Conservation (phyloP, 192 early-diverging fungal species). For the Backusella liffmaniae region DNA sequence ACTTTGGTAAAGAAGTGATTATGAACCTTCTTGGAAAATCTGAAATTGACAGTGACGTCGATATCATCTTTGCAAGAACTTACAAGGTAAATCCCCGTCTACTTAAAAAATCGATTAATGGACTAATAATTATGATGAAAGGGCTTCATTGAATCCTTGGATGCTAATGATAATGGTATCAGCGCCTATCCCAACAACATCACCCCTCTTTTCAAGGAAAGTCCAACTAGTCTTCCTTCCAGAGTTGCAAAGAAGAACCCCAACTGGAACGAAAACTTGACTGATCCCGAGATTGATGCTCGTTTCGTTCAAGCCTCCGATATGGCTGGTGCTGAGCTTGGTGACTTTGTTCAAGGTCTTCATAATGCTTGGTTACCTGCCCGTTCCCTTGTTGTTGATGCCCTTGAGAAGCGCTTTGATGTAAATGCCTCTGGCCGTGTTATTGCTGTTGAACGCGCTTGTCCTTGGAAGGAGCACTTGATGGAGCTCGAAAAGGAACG, state of each 20-base stretch:
- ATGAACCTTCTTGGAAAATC: slow-evolving; percentile 50
- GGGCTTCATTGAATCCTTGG: slow-evolving; percentile 76
- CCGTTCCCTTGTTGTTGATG: slow-evolving; percentile 77
- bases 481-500: slow-evolving; percentile 63
- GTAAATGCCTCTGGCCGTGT: slow-evolving; percentile 77
- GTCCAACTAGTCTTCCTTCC: slow-evolving; percentile 70
- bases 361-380: slow-evolving; percentile 87
- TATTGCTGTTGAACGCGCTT: slow-evolving; percentile 77
- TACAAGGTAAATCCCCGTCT: slow-evolving; percentile 58
- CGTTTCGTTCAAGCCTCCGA: slow-evolving; percentile 66
- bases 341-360: slow-evolving; percentile 64
- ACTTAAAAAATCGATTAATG: background rate
- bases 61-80: slow-evolving; percentile 75
- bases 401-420: slow-evolving; percentile 52
- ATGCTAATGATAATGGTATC: slow-evolving; percentile 94
- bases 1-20: slow-evolving; percentile 88
- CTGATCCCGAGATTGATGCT: slow-evolving; percentile 66
- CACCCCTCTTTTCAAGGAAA: slow-evolving; percentile 79
- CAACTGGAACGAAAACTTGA: slow-evolving; percentile 82
- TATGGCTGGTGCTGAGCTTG: slow-evolving; percentile 79
- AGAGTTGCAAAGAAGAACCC: slow-evolving; percentile 89
- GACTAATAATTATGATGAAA: background rate
- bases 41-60: slow-evolving; percentile 53
- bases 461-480: slow-evolving; percentile 96
- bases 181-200: slow-evolving; percentile 79